A percentile compares a stretch with the other conserved stretches of the same genome.
phyloP scores from a whole-genome alignment of 2,329 filamentous ascomycete species.

The Akanthomyces uredinophilus region DNA sequence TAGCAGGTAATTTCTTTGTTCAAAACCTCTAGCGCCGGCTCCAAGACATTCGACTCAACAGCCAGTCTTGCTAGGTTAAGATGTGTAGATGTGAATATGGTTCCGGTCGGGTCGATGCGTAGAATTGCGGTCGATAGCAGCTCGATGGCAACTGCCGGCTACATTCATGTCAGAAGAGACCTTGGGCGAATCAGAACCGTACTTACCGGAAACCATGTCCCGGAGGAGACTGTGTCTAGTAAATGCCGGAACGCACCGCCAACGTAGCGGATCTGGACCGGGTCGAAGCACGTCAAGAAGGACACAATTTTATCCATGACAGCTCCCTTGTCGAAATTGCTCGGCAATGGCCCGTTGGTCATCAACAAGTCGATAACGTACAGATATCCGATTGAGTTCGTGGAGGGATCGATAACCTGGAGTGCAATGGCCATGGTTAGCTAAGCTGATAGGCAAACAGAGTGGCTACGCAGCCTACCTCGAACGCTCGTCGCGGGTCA shows the following conservation, averaged over 20 bases:
- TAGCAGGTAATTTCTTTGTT: constrained; percentile 63
- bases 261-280: constrained; percentile 48
- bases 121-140: constrained; percentile 50
- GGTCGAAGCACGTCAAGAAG: constrained; percentile 46
- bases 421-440: constrained; percentile 17
- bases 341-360: constrained; percentile 21
- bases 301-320: constrained; percentile 38
- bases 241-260: constrained; percentile 39
- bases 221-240: constrained; percentile 35
- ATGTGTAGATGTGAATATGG: constrained; percentile 62
- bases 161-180: constrained; percentile 13
- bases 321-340: constrained; percentile 26
- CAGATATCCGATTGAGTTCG: constrained; percentile 49
- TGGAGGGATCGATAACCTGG: constrained; percentile 42
- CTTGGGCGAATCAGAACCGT: no score
- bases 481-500: constrained; percentile 35
- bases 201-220: constrained; percentile 39
- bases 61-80: constrained; percentile 54
- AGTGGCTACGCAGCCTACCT: constrained; percentile 26
- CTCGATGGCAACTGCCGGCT: constrained; percentile 45
- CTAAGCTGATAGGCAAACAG: background rate
- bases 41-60: constrained; percentile 48
- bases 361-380: constrained; percentile 40
- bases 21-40: constrained; percentile 54
- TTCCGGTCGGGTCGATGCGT: constrained; percentile 60